Percentiles rank a stretch among this genome's conserved stretches.
phyloP scores from a whole-genome alignment of 805 yeast genomes.

The Pichia ethanolica region DNA sequence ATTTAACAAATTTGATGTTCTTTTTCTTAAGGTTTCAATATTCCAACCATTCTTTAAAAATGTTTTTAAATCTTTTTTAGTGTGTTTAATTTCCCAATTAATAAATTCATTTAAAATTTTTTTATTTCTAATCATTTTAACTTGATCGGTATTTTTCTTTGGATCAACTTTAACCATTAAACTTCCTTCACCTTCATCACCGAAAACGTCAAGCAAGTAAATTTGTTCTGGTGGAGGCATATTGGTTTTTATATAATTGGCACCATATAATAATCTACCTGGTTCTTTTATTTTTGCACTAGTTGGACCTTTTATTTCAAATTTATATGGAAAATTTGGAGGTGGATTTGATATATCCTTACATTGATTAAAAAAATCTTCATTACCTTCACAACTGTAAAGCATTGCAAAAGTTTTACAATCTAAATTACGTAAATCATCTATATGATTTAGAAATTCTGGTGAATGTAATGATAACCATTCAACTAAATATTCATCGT shows the following conservation, averaged over 20 bases:
- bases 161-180: slow-evolving; percentile 21
- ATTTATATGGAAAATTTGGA: slow-evolving; percentile 13
- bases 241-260: slow-evolving; percentile 25
- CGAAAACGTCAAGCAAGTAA: slow-evolving; percentile 11
- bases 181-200: slow-evolving; percentile 7
- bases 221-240: slow-evolving; percentile 29
- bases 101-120: slow-evolving; percentile 14
- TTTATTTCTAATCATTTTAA: slow-evolving; percentile 10
- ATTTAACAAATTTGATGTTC: slow-evolving; percentile 4
- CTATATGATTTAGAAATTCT: slow-evolving; percentile 3
- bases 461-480: slow-evolving; percentile 11
- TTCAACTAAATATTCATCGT: slow-evolving; percentile 13
- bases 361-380: slow-evolving; percentile 8
- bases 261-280: slow-evolving; percentile 29
- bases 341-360: background rate
- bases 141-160: slow-evolving; percentile 7
- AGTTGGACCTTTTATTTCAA: slow-evolving; percentile 21
- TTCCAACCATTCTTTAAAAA: slow-evolving; percentile 18
- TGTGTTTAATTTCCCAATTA: slow-evolving; percentile 10
- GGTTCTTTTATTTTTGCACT: slow-evolving; percentile 22
- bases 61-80: slow-evolving; percentile 5
- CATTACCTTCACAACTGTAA: slow-evolving; percentile 15
- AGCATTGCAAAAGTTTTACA: slow-evolving; percentile 12
- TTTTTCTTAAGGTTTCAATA: slow-evolving; percentile 6
- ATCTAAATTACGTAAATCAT: slow-evolving; percentile 2